phyloP scores from a whole-genome alignment of 2,329 filamentous ascomycete species.

The Scedosporium minutisporum region DNA sequence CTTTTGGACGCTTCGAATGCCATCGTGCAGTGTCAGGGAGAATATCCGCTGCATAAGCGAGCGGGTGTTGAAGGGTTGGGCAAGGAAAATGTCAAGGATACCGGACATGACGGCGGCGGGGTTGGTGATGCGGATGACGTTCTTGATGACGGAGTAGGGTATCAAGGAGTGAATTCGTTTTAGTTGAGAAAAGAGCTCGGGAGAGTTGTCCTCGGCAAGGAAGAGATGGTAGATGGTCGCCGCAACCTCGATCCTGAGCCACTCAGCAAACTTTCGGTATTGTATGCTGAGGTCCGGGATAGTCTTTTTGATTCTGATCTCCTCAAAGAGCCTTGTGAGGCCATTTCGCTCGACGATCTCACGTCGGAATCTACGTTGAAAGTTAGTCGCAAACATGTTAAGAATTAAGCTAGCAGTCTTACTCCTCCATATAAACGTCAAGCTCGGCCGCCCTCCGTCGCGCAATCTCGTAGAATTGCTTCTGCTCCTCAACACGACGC shows the following conservation, averaged over 20 bases:
- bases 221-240: conserved; percentile 96
- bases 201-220: conserved; percentile 94
- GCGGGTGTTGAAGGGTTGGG: conserved; percentile 83
- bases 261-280: conserved; percentile 97
- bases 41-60: conserved; percentile 94
- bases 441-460: conserved; percentile 81
- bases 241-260: conserved; percentile 93
- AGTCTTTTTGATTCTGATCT: conserved; percentile 82
- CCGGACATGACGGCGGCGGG: conserved; percentile 96
- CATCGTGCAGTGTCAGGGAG: conserved; percentile 80
- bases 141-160: conserved; percentile 88
- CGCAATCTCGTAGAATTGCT: conserved; percentile 90
- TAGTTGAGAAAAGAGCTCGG: conserved; percentile 87
- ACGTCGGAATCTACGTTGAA: conserved; percentile 45
- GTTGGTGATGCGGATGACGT: conserved; percentile 92
- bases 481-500: conserved; percentile 84
- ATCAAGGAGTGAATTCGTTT: conserved; percentile 92
- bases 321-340: conserved; percentile 81
- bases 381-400: neutral
- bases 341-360: conserved; percentile 67
- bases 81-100: conserved; percentile 87
- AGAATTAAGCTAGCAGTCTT: conserved; percentile 22
- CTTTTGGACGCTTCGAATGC: conserved; percentile 76
- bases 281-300: conserved; percentile 86
- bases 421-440: conserved; percentile 97